Base-by-base conservation (phyloP, 495 filamentous ascomycete species). In the Cudoniella acicularis region DNA sequence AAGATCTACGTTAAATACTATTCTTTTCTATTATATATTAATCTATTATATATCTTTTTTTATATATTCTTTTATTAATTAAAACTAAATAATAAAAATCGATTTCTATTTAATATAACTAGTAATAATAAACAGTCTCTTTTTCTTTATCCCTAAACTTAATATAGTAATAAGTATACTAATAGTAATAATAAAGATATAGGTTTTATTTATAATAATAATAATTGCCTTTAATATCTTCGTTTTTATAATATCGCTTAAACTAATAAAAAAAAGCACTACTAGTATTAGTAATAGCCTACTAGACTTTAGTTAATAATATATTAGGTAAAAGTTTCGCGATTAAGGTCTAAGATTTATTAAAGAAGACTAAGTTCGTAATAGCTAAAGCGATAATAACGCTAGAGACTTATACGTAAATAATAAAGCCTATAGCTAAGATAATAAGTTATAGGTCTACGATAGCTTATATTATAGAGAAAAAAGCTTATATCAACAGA, bases 281-380 rank as follows among this genome's bases (percentile, higher is more conserved):
- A 22, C 76, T 70, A 3, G 74, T 68, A 1, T 82, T 82, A 0
- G 75, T 69, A 50, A 84, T 73, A 0, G 79, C 77, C 1, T 59
- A 68, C 18, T 73, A 70, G 13, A 84, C 74, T 4, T 74, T 67
- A 4, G 62, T 62, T 0, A 47, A 24, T 0, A 73, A 63, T 6
- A 70, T 45, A 20, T 63, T 50, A 0, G 79, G 76, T 3, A 84
- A 62, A 24, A 75, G 63, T 0, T 24, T 57, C 0, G 57, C 11
- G 21, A 80, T 67, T 17, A 68, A 68, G 6, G 58, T 64, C 18
- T 69, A 51, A 2, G 70, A 69, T 13, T 68, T 67, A 52, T 81
- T 82, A 46, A 84, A 67, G 67, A 83, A 86, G 3, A 86, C 73
- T 6, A 75, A 68, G 10, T 82, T 82, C 4, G 82, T 79, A 21